A percentile compares a stretch with the other conserved stretches of the same genome.
These are phyloP conservation scores for Albophoma yamanashiensis DNA, from an alignment of 2,329 filamentous ascomycete genomes.

Conservation along the genomic window DNA sequence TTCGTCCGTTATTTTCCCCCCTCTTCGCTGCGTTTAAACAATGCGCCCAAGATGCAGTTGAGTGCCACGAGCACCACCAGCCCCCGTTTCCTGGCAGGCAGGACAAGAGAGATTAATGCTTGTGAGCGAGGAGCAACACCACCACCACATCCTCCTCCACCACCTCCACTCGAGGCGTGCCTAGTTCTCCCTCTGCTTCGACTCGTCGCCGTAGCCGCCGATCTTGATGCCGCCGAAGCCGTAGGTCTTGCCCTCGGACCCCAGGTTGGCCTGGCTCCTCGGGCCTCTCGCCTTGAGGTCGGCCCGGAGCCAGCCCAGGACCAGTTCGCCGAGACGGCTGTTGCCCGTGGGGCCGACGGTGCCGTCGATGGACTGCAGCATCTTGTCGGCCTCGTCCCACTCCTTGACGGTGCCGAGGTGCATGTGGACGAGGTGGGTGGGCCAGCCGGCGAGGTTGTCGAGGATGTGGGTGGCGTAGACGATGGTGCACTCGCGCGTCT, in stretches of 20 bases:
- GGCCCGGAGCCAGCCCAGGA: conserved; percentile 74
- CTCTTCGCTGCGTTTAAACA: background rate
- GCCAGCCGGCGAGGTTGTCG: conserved; percentile 91
- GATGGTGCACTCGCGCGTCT: conserved; percentile 72
- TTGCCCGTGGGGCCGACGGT: conserved; percentile 48
- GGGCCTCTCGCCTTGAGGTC: conserved; percentile 74
- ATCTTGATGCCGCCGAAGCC: conserved; percentile 37
- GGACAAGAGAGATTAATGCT: background rate
- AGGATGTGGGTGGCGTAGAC: conserved; percentile 97
- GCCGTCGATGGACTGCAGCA: conserved; percentile 43
- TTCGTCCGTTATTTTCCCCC: background rate
- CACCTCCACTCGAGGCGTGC: background rate
- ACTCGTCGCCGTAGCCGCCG: conserved; percentile 48
- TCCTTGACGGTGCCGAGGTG: conserved; percentile 79
- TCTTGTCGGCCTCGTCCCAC: conserved; percentile 64
- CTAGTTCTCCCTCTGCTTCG: conserved; percentile 22
- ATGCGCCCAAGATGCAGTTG: conserved; percentile 2
- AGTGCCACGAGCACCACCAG: background rate
- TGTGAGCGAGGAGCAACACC: background rate
- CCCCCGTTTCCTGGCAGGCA: background rate
- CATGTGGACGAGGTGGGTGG: conserved; percentile 94
- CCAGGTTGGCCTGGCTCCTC: conserved; percentile 45
- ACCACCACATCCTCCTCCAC: too few species aligned
- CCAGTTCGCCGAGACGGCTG: conserved; percentile 75
- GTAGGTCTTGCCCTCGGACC: conserved; percentile 56